Conservation (phyloP, 768 basidiomycete genomes). For the Lactifluus rugatus region DNA sequence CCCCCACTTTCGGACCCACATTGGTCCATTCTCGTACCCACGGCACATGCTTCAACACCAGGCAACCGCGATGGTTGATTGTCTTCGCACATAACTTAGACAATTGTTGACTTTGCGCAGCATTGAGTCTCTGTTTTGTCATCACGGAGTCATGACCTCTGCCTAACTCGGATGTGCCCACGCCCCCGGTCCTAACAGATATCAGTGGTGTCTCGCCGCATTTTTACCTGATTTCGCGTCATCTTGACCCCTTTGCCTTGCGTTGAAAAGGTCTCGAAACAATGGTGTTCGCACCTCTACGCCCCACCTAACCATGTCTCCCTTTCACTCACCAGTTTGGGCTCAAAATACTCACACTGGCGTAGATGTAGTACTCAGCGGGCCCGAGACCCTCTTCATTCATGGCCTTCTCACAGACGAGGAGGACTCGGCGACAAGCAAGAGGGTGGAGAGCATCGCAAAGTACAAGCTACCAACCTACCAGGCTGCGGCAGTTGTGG, state of each 20-base stretch:
- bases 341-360: not conserved
- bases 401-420: not conserved
- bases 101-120: no score
- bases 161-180: not conserved
- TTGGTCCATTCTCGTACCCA: no score
- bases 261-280: not conserved
- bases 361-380: not conserved
- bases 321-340: not conserved
- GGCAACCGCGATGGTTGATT: not conserved
- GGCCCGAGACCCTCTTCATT: not conserved
- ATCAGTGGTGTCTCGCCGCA: not conserved
- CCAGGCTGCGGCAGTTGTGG: slow-evolving; percentile 15
- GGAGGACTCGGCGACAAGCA: not conserved
- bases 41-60: no score
- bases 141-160: not conserved
- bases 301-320: not conserved
- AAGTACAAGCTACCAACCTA: slow-evolving; percentile 11
- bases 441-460: not conserved
- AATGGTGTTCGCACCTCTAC: not conserved
- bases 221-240: not conserved
- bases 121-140: not conserved
- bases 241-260: not conserved
- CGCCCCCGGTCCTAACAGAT: not conserved
- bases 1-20: no score
- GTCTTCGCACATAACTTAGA: not conserved